Base-by-base conservation (phyloP, 352 stramenopile genomes). In the Phytopythium montanum region DNA sequence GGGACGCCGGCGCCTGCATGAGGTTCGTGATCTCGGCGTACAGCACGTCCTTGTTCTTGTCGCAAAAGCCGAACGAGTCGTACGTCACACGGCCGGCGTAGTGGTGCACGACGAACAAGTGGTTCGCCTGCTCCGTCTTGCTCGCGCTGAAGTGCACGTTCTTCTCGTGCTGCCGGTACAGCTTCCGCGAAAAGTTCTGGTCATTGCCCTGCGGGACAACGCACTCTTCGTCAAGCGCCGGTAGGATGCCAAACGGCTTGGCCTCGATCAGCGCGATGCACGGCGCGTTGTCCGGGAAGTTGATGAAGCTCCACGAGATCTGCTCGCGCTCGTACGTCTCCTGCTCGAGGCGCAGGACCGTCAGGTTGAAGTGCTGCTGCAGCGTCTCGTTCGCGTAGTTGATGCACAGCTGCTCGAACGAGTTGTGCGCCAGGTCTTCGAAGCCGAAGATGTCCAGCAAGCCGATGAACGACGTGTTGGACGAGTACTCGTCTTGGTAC, bases 11-110 rank as follows among this genome's bases (percentile, higher is more conserved):
- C 23, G 70, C 66, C 65, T 87, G 81, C 46, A 95, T 74, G 8
- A 95, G 71, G 18, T 81, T 75, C 49, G 83, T 90, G 49, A 93
- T 88, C 55, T 95, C 86, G 28, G 82, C 71, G 60, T 94, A 92
- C 54, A 98, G 58, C 51, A 95, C 75, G 67, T 98, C 94, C 66
- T 95, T 94, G 68, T 98, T 99, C 79, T 98, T 99, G 55, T 98
- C 96, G 23, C 97, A 90, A 68, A 98, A 99, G 16, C 90, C 88
- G 45, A 97, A 95, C 19, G 87, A 90, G 48, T 89, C 79, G 70
- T 99, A 99, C 63, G 86, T 70, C n/a, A 99, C 96, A 33, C 76
- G 70, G 28, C 92, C 93, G 51, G 96, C 95, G 65, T 98, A 99
- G 75, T 99, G 95, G 52, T 92, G 76, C 29, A 93, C 73, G 36